These are phyloP conservation scores for Fusarium vanettenii DNA, from an alignment of 2,329 filamentous ascomycete genomes.

Conservation along the genomic window DNA sequence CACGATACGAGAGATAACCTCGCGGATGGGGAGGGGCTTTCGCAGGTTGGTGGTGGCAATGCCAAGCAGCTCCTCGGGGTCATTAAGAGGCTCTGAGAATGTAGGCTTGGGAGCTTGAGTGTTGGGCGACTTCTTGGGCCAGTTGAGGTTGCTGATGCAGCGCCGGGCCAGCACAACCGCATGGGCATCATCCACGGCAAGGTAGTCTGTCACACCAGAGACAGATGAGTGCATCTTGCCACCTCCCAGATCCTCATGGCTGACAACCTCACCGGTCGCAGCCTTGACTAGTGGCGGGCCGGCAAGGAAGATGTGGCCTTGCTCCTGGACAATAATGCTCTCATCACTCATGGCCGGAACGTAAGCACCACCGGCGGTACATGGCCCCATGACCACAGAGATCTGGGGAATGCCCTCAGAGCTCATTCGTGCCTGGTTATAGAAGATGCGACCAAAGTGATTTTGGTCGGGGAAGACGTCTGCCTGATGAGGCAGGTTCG, in stretches of 20 bases:
- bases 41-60: constrained; percentile 93
- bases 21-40: constrained; percentile 85
- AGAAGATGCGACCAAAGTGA: constrained; percentile 98
- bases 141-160: constrained; percentile 90
- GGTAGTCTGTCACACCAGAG: constrained; percentile 93
- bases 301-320: constrained; percentile 97
- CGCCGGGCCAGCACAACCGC: constrained; percentile 87
- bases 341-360: constrained; percentile 98
- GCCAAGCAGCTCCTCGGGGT: constrained; percentile 82
- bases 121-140: constrained; percentile 66
- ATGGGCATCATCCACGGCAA: constrained; percentile 94
- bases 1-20: constrained; percentile 92
- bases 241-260: constrained; percentile 89
- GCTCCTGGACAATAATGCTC: constrained; percentile 93
- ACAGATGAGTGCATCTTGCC: constrained; percentile 90
- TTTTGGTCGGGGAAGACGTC: constrained; percentile 96
- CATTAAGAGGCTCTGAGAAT: constrained; percentile 83
- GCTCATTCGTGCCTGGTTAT: constrained; percentile 96
- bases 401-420: constrained; percentile 90
- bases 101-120: constrained; percentile 51
- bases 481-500: constrained; percentile 93
- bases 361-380: constrained; percentile 95
- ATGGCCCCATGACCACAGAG: constrained; percentile 95
- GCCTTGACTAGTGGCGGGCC: constrained; percentile 96
- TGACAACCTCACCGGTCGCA: constrained; percentile 92